These are phyloP conservation scores for Conoideocrella luteorostrata DNA, from an alignment of 2,329 filamentous ascomycete genomes.

Conservation along the genomic window DNA sequence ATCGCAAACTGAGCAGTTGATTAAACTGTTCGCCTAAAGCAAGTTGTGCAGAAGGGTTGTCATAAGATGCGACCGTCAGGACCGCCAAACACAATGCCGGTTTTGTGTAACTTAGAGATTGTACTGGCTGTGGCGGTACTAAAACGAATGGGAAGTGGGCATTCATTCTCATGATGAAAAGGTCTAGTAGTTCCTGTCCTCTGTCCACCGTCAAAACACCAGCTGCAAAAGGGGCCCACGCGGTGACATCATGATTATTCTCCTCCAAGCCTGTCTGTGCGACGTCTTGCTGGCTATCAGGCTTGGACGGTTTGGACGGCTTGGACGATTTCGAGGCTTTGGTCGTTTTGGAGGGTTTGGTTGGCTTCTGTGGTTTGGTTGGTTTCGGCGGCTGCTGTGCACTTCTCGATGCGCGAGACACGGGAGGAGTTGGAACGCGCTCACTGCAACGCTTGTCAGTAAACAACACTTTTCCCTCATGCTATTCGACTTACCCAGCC, in stretches of 20 bases:
- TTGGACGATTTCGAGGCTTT: too few species aligned
- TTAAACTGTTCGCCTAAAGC: conserved; percentile 21
- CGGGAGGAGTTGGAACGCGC: too few species aligned
- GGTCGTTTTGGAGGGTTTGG: too few species aligned
- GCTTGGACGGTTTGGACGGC: too few species aligned
- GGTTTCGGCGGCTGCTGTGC: too few species aligned
- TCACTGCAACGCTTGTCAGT: too few species aligned
- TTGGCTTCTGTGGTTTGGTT: too few species aligned
- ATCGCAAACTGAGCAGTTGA: conserved; percentile 17
- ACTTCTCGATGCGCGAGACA: too few species aligned
- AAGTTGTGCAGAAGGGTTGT: conserved; percentile 18
- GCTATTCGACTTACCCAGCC: conserved; percentile 13
- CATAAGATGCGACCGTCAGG: conserved; percentile 18
- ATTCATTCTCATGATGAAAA: conserved; percentile 18
- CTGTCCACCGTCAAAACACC: conserved; percentile 16
- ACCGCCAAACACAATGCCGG: conserved; percentile 22
- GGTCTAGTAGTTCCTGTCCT: conserved; percentile 20
- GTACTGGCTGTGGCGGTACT: conserved; percentile 10
- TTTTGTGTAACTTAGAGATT: conserved; percentile 9
- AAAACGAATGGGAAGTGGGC: conserved; percentile 24
- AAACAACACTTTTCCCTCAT: conserved; percentile 5
- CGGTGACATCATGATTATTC: conserved; percentile 12
- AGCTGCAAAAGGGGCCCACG: conserved; percentile 17
- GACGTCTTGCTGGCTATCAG: too few species aligned
- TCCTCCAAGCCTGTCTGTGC: too few species aligned